Conservation (phyloP, 2,329 filamentous ascomycete genomes). For the Purpureocillium takamizusanense region DNA sequence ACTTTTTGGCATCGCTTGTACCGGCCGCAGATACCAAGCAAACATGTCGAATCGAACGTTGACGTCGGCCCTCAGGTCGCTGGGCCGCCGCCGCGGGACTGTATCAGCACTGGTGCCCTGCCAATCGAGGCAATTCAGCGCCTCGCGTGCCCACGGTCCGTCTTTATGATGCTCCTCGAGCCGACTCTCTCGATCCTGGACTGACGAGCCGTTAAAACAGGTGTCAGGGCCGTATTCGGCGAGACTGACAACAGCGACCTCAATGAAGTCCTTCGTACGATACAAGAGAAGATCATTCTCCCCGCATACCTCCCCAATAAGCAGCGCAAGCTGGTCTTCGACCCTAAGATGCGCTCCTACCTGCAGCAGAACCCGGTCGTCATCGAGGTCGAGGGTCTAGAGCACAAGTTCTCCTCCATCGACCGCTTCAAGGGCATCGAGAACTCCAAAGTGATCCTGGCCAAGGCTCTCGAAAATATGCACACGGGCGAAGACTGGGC, state of each 20-base stretch:
- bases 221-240: constrained; percentile 33
- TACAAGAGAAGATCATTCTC: constrained; percentile 52
- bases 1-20: constrained; percentile 5
- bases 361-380: constrained; percentile 47
- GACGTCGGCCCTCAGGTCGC: constrained; percentile 15
- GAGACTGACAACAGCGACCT: constrained; percentile 44
- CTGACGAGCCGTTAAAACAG: constrained; percentile 14
- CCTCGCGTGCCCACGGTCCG: constrained; percentile 17
- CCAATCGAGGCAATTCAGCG: constrained; percentile 17
- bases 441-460: constrained; percentile 28
- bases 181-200: too few relatives aligned
- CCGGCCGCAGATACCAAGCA: neutral
- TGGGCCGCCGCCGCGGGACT: constrained; percentile 7
- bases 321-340: constrained; percentile 46
- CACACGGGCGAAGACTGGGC: constrained; percentile 37
- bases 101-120: neutral
- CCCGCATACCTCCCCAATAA: constrained; percentile 46
- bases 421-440: constrained; percentile 33
- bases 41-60: constrained; percentile 13
- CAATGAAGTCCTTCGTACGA: constrained; percentile 38
- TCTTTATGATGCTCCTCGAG: too few relatives aligned
- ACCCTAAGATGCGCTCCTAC: constrained; percentile 32
- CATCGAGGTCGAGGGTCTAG: constrained; percentile 49
- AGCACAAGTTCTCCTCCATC: constrained; percentile 40
- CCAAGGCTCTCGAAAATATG: constrained; percentile 34